A percentile compares a stretch with the other conserved stretches of the same genome.
phyloP scores from a whole-genome alignment of 768 basidiomycete species.

The Hemileccinum rubropunctum region DNA sequence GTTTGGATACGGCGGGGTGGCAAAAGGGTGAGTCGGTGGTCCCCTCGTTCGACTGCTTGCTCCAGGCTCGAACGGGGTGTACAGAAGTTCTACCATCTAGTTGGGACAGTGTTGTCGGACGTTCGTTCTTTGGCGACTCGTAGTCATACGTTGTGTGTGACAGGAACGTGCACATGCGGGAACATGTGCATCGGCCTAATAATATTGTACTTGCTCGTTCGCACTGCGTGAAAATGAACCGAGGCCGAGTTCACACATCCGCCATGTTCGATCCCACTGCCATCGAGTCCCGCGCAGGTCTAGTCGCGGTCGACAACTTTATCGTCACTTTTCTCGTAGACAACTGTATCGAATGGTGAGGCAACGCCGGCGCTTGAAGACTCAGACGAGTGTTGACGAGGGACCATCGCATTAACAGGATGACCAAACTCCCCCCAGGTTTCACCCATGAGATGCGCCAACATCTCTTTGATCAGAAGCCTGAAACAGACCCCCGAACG shows the following conservation, averaged over 20 bases:
- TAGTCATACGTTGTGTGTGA: neutral
- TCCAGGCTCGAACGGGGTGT: too few species aligned
- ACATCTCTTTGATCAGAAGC: constrained; percentile 53
- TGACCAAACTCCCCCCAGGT: constrained; percentile 75
- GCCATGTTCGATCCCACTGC: constrained; percentile 10
- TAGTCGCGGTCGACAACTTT: constrained; percentile 36
- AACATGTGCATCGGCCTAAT: neutral
- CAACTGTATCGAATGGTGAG: constrained; percentile 76
- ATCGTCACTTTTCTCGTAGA: constrained; percentile 70
- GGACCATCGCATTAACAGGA: constrained; percentile 58
- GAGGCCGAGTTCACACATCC: neutral
- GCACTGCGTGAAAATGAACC: too few species aligned
- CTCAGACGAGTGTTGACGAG: too few species aligned
- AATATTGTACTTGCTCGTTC: too few species aligned
- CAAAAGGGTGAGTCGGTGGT: constrained; percentile 17
- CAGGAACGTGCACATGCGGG: constrained; percentile 12
- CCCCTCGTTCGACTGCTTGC: neutral
- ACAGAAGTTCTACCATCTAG: neutral
- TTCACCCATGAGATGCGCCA: constrained; percentile 70
- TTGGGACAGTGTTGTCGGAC: neutral
- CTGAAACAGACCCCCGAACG: constrained; percentile 40
- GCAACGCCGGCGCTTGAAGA: too few species aligned
- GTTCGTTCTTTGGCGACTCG: constrained; percentile 8
- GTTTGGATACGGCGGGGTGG: constrained; percentile 62
- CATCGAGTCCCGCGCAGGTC: constrained; percentile 14